Percentiles rank a stretch among this genome's conserved stretches.
phyloP scores from a whole-genome alignment of 2,329 filamentous ascomycete species.

The Aspergillus spinulosporus region DNA sequence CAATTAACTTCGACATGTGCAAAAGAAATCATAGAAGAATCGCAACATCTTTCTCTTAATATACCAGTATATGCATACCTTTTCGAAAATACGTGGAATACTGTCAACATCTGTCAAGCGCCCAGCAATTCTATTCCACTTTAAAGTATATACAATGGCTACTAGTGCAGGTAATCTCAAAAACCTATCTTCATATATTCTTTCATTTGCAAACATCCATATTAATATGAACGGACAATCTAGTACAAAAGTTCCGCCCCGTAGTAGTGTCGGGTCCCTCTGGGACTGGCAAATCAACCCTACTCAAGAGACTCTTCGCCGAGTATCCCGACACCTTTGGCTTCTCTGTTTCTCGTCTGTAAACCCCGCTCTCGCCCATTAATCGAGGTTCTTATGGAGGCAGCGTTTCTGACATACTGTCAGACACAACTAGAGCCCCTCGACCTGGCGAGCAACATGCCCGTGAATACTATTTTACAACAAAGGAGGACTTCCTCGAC shows the following conservation, averaged over 20 bases:
- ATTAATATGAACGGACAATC: not conserved
- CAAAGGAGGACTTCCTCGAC: constrained; percentile 60
- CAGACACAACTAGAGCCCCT: constrained; percentile 67
- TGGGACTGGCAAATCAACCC: constrained; percentile 34
- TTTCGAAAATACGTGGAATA: constrained; percentile 12
- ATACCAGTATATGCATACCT: constrained; percentile 24
- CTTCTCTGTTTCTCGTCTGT: constrained; percentile 25
- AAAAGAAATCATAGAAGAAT: constrained; percentile 4
- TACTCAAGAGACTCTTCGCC: constrained; percentile 31
- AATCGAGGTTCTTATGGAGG: no score
- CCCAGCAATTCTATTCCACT: not conserved
- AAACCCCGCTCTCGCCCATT: no score
- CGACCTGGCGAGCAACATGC: constrained; percentile 72
- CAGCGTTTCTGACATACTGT: no score
- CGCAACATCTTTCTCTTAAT: constrained; percentile 9
- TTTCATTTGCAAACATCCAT: not conserved
- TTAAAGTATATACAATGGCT: constrained; percentile 24
- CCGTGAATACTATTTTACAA: constrained; percentile 73
- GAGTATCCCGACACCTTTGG: constrained; percentile 32
- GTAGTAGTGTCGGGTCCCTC: constrained; percentile 34
- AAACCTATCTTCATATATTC: not conserved
- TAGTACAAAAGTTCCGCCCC: constrained; percentile 25
- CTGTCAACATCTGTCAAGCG: constrained; percentile 8
- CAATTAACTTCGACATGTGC: not conserved
- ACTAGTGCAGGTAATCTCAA: constrained; percentile 25